Evolutionary conservation across 2,329 filamentous ascomycete species (phyloP), one percentile per base, ranked within the genome.

Genomic region (Nemania sp.): DNA sequence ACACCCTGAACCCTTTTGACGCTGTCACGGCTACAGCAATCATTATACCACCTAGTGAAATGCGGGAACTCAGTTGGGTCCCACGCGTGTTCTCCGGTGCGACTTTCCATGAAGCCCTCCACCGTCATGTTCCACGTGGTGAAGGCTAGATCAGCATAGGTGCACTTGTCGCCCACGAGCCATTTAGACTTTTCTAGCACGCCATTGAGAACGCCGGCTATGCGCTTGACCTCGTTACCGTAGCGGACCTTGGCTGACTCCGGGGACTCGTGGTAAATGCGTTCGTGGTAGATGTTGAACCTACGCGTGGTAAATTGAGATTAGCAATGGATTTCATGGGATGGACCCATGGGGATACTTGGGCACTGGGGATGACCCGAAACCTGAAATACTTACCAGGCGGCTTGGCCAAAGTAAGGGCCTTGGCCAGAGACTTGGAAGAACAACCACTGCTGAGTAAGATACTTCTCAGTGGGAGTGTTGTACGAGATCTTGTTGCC

Each of bases 131-230:
- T 52, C 47, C 57, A 60, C 45, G 38, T 60, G n/a, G 57, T 60
- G 45, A 60, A 60, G 29, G 57, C 43, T 13, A 60, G 43, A n/a
- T 60, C 57, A 20, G 57, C 57, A 60, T 60, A 60, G 11, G 57
- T 60, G 45, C 57, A 60, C 57, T 60, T 60, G 57, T 60, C 27
- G 32, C 57, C 57, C 18, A 60, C 57, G 11, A 60, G 57, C 43
- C 57, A 60, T 3, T 32, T 27, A 43, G 57, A 60, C 43, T 60
- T 51, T 13, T 43, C 57, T 6, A 60, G 27, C 27, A 60, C 57
- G 45, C 43, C 29, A 27, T 60, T 45, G 47, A 52, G 57, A 35
- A 54, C 52, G 52, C 52, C 52, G 29, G 29, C 52, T 7, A 54
- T n/a, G 52, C 52, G 52, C 27, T 54, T 54, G 18, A 54, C 18